A percentile compares a stretch with the other conserved stretches of the same genome.
Conservation (phyloP, 2,329 filamentous ascomycete species). For the Paecilomyces formosus region DNA sequence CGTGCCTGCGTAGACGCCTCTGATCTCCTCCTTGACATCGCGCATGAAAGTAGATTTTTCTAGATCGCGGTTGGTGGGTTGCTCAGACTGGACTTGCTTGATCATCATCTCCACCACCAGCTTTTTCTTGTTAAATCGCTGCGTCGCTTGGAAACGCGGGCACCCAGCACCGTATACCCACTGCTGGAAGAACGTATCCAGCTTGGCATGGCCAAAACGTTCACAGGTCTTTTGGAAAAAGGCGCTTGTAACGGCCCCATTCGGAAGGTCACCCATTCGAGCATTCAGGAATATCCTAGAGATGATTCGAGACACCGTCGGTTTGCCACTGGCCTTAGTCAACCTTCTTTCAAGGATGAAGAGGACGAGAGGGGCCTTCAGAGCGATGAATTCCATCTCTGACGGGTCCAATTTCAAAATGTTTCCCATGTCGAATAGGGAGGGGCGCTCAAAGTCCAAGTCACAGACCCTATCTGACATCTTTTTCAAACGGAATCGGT, state of each 20-base stretch:
- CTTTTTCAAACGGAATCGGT: slow-evolving; percentile 80
- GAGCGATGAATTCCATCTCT: slow-evolving; percentile 81
- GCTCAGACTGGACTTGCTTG: slow-evolving; percentile 61
- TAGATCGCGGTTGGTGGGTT: slow-evolving; percentile 51
- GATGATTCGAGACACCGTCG: slow-evolving; percentile 77
- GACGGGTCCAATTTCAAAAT: slow-evolving; percentile 71
- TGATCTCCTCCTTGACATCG: slow-evolving; percentile 71
- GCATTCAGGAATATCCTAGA: slow-evolving; percentile 79
- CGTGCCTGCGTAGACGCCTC: slow-evolving; percentile 60
- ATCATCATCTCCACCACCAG: slow-evolving; percentile 89
- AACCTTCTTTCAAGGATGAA: slow-evolving; percentile 91
- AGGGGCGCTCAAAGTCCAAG: slow-evolving; percentile 72
- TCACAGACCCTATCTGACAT: slow-evolving; percentile 76
- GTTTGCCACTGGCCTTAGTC: slow-evolving; percentile 77
- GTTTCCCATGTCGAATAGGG: slow-evolving; percentile 71
- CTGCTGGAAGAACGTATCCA: slow-evolving; percentile 88
- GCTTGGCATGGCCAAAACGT: slow-evolving; percentile 75
- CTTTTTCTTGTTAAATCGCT: slow-evolving; percentile 96
- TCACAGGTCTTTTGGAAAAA: slow-evolving; percentile 79
- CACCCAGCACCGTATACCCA: slow-evolving; percentile 88
- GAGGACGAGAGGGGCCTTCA: slow-evolving; percentile 85
- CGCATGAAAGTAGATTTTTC: slow-evolving; percentile 72
- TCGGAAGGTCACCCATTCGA: slow-evolving; percentile 68
- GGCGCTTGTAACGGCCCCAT: slow-evolving; percentile 63
- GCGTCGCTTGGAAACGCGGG: slow-evolving; percentile 76